Percentiles rank a stretch among this genome's conserved stretches.
phyloP scores from a whole-genome alignment of 208 protist genomes.

The Trichomonas tenax region DNA sequence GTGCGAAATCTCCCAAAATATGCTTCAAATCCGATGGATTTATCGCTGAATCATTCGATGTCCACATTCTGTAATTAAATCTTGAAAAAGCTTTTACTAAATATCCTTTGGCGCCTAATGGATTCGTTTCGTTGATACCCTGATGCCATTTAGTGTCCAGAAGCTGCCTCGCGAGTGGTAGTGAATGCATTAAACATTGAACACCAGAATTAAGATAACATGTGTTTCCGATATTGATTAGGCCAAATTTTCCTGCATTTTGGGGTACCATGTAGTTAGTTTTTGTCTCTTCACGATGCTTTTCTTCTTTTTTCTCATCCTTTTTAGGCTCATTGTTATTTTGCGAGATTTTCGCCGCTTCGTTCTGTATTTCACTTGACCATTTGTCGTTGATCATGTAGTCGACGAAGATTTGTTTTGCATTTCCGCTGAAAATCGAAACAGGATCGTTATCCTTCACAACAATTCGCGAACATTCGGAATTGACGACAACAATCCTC shows the following conservation, averaged over 20 bases:
- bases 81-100: not conserved
- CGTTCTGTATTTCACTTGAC: not conserved
- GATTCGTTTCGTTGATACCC: not conserved
- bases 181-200: not conserved
- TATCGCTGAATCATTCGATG: not conserved
- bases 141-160: not conserved
- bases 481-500: not conserved
- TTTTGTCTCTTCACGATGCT: not conserved
- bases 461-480: not conserved
- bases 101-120: not conserved
- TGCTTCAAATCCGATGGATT: conserved; percentile 31
- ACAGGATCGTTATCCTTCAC: not conserved
- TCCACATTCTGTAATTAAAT: not conserved
- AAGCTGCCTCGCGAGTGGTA: not conserved
- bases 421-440: not conserved
- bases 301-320: not conserved
- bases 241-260: not conserved
- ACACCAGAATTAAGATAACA: not conserved
- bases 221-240: conserved; percentile 16
- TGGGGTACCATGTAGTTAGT: not conserved
- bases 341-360: not conserved
- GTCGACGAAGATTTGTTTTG: not conserved
- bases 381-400: not conserved
- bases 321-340: not conserved
- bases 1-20: conserved; percentile 32